A percentile compares a stretch with the other conserved stretches of the same genome.
Evolutionary conservation across 2,329 filamentous ascomycete genomes (phyloP).

Genomic region (Fusarium sp.): DNA sequence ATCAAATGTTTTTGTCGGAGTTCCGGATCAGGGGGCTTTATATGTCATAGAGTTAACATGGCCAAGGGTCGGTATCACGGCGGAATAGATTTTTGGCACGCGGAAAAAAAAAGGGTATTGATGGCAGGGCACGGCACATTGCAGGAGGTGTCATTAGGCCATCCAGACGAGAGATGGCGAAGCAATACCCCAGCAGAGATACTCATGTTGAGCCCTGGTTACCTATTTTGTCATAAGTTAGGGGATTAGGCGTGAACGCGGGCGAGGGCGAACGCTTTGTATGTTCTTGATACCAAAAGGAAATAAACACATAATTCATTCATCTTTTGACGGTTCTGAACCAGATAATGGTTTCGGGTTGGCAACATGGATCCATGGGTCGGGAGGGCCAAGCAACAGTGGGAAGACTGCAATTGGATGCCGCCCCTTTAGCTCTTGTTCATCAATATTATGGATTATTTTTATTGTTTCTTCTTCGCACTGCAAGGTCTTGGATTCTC

Average conservation of each 20-base stretch:
- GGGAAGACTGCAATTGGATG: too few relatives aligned
- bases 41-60: conserved; percentile 36
- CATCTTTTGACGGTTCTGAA: neutral
- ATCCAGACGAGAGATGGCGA: neutral
- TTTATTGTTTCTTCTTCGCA: neutral
- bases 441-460: neutral
- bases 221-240: neutral
- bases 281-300: conserved; percentile 18
- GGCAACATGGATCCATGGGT: neutral
- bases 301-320: conserved; percentile 14
- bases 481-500: neutral
- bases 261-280: neutral
- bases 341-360: neutral
- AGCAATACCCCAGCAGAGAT: conserved; percentile 9
- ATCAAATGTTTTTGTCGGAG: conserved; percentile 38
- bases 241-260: neutral
- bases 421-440: neutral
- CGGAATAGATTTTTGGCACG: conserved; percentile 32
- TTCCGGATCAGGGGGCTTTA: conserved; percentile 34
- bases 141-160: neutral
- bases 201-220: neutral
- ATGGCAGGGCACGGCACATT: neutral
- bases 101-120: conserved; percentile 22
- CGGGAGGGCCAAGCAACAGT: neutral
- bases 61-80: conserved; percentile 28